These are phyloP conservation scores for Lagenidium sp. DNA, from an alignment of 352 stramenopile genomes.

Conservation along the genomic window DNA sequence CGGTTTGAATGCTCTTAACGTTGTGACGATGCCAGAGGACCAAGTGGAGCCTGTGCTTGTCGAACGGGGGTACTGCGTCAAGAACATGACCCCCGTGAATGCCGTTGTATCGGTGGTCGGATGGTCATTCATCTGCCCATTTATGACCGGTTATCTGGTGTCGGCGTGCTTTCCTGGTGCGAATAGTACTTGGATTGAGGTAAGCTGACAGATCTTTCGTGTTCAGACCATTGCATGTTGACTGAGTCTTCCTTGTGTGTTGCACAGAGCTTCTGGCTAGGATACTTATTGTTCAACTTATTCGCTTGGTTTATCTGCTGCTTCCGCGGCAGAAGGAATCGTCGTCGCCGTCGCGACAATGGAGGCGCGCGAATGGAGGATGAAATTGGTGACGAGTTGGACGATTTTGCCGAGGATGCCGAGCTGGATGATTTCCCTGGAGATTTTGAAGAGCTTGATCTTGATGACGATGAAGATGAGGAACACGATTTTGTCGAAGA, in stretches of 20 bases:
- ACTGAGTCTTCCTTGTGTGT: background rate
- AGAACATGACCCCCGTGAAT: constrained; percentile 46
- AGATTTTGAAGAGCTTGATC: constrained; percentile 5
- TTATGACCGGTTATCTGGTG: constrained; percentile 60
- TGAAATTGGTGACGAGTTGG: constrained; percentile 16
- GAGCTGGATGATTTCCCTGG: background rate
- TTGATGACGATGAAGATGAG: constrained; percentile 25
- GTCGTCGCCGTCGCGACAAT: constrained; percentile 25
- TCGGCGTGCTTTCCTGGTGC: constrained; percentile 34
- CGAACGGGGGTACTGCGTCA: constrained; percentile 59
- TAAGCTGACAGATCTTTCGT: background rate
- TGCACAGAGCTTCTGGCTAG: constrained; percentile 59
- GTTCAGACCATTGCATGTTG: background rate
- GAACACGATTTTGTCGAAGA: constrained; percentile 28
- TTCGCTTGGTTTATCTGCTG: constrained; percentile 68
- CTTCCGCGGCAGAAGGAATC: constrained; percentile 36
- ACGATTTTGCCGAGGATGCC: constrained; percentile 10
- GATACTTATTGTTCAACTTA: constrained; percentile 69
- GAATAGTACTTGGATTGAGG: constrained; percentile 31
- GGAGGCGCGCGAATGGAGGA: constrained; percentile 16
- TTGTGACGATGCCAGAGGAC: constrained; percentile 49
- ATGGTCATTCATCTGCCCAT: constrained; percentile 61
- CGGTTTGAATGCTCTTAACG: constrained; percentile 41
- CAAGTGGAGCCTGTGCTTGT: constrained; percentile 48
- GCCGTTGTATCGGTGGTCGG: constrained; percentile 43